Evolutionary conservation across 345 rosid species (phyloP).

Genomic region (Salix exigua): DNA sequence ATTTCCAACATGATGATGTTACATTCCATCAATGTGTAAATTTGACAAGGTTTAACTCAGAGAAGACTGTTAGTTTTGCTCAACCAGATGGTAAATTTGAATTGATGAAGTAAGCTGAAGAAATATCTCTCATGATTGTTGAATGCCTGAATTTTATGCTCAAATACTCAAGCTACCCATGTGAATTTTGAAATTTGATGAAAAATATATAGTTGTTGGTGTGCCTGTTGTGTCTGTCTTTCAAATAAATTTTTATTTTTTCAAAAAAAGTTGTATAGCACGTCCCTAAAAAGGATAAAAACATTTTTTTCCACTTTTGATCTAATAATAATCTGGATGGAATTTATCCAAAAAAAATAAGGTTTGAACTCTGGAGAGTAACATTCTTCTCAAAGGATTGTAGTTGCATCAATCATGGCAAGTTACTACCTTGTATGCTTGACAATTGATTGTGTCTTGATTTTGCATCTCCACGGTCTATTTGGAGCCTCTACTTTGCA

Average conservation of each 20-base stretch:
- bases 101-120: constrained; percentile 85
- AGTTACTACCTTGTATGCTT: background rate
- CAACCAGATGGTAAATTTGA: constrained; percentile 99
- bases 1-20: constrained; percentile 97
- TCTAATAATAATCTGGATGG: background rate
- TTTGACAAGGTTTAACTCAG: constrained; percentile 95
- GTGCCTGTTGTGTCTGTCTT: background rate
- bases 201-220: background rate
- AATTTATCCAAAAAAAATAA: too few relatives aligned
- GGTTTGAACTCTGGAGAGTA: background rate
- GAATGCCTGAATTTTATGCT: background rate
- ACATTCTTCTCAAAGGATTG: background rate
- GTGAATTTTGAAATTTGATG: background rate
- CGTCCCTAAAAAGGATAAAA: background rate
- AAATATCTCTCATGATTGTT: constrained; percentile 4
- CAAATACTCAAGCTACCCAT: background rate
- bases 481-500: background rate
- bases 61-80: constrained; percentile 96
- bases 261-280: background rate
- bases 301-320: background rate
- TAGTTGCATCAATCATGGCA: background rate
- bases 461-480: background rate
- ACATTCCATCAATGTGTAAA: constrained; percentile 98
- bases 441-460: background rate
- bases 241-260: background rate